Base-by-base conservation (phyloP, 2,329 filamentous ascomycete genomes). In the Myriosclerotinia curreyana region DNA sequence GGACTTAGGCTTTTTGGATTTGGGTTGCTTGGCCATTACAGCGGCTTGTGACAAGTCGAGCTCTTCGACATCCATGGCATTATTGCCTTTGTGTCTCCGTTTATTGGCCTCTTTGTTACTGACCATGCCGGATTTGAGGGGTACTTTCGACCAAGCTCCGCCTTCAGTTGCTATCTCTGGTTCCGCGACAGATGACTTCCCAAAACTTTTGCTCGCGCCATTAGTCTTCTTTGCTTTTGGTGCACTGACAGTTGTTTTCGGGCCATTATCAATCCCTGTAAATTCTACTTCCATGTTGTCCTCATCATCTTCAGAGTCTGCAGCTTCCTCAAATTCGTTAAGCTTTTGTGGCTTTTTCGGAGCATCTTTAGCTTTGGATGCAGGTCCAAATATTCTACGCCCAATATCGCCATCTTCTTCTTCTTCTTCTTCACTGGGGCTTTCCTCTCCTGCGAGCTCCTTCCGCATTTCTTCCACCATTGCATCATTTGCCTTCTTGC, bases 401-500 rank as follows among this genome's bases (percentile, higher is more conserved):
- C 93, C 93, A 59, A 88, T 78, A 66, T 88, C 80, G 4, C 78
- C 76, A 55, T 83, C 81, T 42, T 85, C 84, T 51, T 79, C 81
- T 42, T 85, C 84, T 51, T 79, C 79, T 40, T 78, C 76, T 69
- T 80, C 80, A n/a, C 78, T 79, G 25, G 85, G 81, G 6, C 86
- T 87, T 36, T 87, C 86, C 50, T 84, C 83, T 2, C 82, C 82
- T 58, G 81, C 80, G 28, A 97, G 80, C 55, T 94, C 89, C 64
- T 86, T 85, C 56, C 87, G 83, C 56, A 97, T 84, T 69, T 86
- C 81, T 50, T 81, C 82, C 15, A 91, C 79, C 64, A 91, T 84
- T 64, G 90, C 89, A 71, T 96, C 91, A 70, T 98, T 97, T 64
- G 86, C 84, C 67, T 88, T 85, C 75, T 88, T 92, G 71, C 86